Conservation (phyloP, 495 filamentous ascomycete genomes). For the Penicillium coffeae region DNA sequence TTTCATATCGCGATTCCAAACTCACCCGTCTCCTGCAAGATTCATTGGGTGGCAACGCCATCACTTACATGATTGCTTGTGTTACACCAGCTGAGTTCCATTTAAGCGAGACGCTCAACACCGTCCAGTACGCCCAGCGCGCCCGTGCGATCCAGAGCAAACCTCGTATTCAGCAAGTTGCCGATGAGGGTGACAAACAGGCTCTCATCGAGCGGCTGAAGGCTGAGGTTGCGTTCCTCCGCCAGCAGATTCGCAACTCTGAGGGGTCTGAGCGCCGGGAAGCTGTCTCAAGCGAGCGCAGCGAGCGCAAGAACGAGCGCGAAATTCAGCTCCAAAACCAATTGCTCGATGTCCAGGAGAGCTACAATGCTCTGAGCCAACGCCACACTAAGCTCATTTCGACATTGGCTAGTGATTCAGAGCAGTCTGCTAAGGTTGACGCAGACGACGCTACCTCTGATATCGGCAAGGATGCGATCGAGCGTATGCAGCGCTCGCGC, state of each 20-base stretch:
- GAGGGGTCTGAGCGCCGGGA: slow-evolving; percentile 63
- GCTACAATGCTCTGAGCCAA: slow-evolving; percentile 83
- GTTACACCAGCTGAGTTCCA: slow-evolving; percentile 97
- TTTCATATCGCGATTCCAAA: slow-evolving; percentile 96
- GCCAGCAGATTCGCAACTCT: slow-evolving; percentile 79
- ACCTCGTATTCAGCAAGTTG: slow-evolving; percentile 86
- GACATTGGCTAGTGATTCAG: slow-evolving; percentile 82
- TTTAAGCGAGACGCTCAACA: slow-evolving; percentile 95
- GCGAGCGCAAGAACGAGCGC: slow-evolving; percentile 74
- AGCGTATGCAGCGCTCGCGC: slow-evolving; percentile 87
- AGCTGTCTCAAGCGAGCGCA: slow-evolving; percentile 59
- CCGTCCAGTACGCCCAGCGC: slow-evolving; percentile 92
- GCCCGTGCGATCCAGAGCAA: slow-evolving; percentile 97
- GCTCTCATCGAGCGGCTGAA: slow-evolving; percentile 90
- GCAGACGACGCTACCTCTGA: slow-evolving; percentile 54
- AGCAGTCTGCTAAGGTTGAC: slow-evolving; percentile 52
- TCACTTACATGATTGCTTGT: slow-evolving; percentile 99
- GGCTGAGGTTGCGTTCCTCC: slow-evolving; percentile 88
- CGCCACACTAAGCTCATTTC: slow-evolving; percentile 94
- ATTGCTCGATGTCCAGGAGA: slow-evolving; percentile 88
- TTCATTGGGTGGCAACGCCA: slow-evolving; percentile 95
- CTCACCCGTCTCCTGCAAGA: slow-evolving; percentile 95
- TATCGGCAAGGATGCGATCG: slow-evolving; percentile 75
- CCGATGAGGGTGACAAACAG: slow-evolving; percentile 91
- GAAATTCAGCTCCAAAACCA: slow-evolving; percentile 94